Percentiles rank a stretch among this genome's conserved stretches.
These are phyloP conservation scores for Phialophora verrucosa DNA, from an alignment of 2,329 filamentous ascomycete genomes.

Conservation along the genomic window DNA sequence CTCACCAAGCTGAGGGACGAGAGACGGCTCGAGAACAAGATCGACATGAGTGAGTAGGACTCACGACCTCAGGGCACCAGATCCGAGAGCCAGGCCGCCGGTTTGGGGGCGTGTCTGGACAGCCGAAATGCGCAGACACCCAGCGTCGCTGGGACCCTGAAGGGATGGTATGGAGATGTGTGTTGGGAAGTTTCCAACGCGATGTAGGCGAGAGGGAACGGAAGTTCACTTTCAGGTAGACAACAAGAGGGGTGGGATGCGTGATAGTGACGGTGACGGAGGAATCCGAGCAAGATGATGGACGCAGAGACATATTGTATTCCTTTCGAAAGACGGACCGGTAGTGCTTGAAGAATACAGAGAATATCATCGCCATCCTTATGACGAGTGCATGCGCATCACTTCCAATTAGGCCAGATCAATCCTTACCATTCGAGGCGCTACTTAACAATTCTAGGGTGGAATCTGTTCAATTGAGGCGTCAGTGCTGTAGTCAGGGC, in stretches of 20 bases:
- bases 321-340: not conserved
- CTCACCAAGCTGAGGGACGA: constrained; percentile 55
- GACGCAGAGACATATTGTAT: not conserved
- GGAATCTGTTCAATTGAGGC: not conserved
- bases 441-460: not conserved
- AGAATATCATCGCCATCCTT: not conserved
- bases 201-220: not conserved
- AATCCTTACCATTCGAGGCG: not conserved
- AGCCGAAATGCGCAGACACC: not conserved
- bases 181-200: not conserved
- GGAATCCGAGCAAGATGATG: not conserved
- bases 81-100: not conserved
- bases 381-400: not conserved
- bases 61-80: not conserved
- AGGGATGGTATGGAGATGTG: not conserved
- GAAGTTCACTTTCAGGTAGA: not conserved
- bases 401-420: not conserved
- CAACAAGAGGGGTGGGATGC: not conserved
- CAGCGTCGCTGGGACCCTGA: not conserved
- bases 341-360: not conserved
- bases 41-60: constrained; percentile 35
- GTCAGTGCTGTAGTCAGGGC: not conserved
- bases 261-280: not conserved
- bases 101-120: not conserved
- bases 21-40: constrained; percentile 50